Base-by-base conservation (phyloP, 2,329 filamentous ascomycete genomes). In the Aspergillus sp. region DNA sequence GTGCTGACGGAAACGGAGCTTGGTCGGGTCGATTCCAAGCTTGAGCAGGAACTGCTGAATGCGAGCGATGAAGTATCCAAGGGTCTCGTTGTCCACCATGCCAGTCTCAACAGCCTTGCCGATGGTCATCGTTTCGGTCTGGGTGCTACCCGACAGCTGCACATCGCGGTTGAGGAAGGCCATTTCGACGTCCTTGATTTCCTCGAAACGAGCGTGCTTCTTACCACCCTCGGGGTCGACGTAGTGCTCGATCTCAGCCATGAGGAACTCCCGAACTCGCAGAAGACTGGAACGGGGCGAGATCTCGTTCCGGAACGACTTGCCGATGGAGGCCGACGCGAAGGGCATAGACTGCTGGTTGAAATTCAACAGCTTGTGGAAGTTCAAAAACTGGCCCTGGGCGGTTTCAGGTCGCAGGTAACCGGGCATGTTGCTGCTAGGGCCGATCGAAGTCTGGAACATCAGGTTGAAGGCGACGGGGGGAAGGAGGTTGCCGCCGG, bases 241-340 rank as follows among this genome's bases (percentile, higher is more conserved):
- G 73, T 91, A 99, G 78, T 99, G 95, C 81, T 99, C 95, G 69
- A 99, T 96, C 80, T 99, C 95, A 24, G 94, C 95, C 95, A 99
- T 98, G 69, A 97, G 80, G 80, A 99, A 98, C 77, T 99, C 95
- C 69, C 95, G 91, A 49, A 99, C 95, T 69, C 95, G 90, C 59
- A 99, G 81, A 46, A 99, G 87, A 78, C 95, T 95, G 64, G 91
- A 87, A 57, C 95, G 87, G 10, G 95, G 95, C 0, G 95, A 97
- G 69, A 99, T 97, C 75, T 99, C 95, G 75, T 99, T 99, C 71
- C 95, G 88, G 85, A 96, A 98, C 1, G 94, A 97, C 80, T 96
- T 96, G 78, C 95, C 95, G 74, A 99, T 96, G 45, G 91, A 96
- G 51, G 95, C 95, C 53, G 94, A 98, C 14, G 95, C 95, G 73